Conservation (phyloP, 1,284 basidiomycete species). For the Rhodotorula sp. region DNA sequence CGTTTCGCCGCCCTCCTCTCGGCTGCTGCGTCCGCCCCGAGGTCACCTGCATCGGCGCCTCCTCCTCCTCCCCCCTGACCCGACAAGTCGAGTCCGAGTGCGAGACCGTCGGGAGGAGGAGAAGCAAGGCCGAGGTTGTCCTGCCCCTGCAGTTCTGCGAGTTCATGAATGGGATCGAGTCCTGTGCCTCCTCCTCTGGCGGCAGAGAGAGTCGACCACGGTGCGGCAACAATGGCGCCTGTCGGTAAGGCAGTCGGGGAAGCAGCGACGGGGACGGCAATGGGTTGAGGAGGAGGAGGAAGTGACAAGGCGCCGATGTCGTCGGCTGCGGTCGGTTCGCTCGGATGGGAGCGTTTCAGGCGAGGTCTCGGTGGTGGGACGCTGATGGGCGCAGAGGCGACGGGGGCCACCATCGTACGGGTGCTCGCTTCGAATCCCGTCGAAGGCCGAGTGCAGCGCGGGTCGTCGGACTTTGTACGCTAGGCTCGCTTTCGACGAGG, state of each 20-base stretch:
- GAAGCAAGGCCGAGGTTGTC: not conserved
- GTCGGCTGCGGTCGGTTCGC: not conserved
- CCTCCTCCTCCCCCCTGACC: not conserved
- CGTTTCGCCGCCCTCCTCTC: conserved; percentile 8
- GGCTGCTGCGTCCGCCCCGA: not conserved
- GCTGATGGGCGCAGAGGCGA: not conserved
- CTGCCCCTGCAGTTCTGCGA: not conserved
- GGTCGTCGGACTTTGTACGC: not conserved
- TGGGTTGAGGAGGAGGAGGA: not conserved
- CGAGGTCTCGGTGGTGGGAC: not conserved
- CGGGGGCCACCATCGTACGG: not conserved
- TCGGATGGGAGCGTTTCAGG: conserved; percentile 22
- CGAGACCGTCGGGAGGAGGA: not conserved
- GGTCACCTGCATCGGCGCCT: not conserved
- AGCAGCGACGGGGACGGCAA: not conserved
- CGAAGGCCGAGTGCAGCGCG: not conserved
- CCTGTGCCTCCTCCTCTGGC: no score
- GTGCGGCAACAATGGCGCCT: not conserved
- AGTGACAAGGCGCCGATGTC: not conserved
- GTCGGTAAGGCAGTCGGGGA: not conserved
- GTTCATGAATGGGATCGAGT: conserved; percentile 17
- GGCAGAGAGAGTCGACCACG: no score
- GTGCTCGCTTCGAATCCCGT: not conserved
- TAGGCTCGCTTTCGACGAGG: no score
- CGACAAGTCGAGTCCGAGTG: conserved; percentile 2